These are phyloP conservation scores for Starmera dryadoides DNA, from an alignment of 805 yeast species.

Conservation along the genomic window DNA sequence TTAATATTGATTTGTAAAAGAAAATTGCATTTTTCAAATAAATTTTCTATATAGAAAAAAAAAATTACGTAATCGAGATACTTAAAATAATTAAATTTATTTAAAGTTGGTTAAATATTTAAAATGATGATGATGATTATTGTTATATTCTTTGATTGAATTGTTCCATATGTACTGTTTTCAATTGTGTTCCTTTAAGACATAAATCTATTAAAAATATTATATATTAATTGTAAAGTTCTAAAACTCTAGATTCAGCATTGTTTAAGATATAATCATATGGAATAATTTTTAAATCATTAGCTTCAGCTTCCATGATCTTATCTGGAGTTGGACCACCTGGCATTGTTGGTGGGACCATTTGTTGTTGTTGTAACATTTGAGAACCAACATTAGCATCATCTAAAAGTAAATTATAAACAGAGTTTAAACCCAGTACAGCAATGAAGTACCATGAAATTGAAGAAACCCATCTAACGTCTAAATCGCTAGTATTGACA, in stretches of 20 bases:
- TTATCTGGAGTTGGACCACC: conserved; percentile 59
- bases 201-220: no score
- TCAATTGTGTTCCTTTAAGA: no score
- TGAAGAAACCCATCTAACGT: conserved; percentile 87
- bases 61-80: no score
- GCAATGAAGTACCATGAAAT: conserved; percentile 95
- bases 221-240: neutral
- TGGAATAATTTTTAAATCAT: conserved; percentile 57
- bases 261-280: conserved; percentile 51
- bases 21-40: neutral
- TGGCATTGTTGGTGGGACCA: conserved; percentile 32
- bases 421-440: conserved; percentile 74
- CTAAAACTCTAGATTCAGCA: conserved; percentile 52
- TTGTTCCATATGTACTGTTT: no score
- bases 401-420: conserved; percentile 63
- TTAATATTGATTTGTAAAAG: neutral
- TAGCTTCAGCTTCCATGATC: conserved; percentile 63
- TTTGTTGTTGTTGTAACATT: conserved; percentile 33
- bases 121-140: no score
- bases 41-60: neutral
- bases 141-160: no score
- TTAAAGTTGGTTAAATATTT: no score
- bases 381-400: conserved; percentile 38
- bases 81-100: no score
- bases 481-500: conserved; percentile 74